A percentile compares a stretch with the other conserved stretches of the same genome.
phyloP scores from a whole-genome alignment of 805 yeast species.

The Candida ponderosae region DNA sequence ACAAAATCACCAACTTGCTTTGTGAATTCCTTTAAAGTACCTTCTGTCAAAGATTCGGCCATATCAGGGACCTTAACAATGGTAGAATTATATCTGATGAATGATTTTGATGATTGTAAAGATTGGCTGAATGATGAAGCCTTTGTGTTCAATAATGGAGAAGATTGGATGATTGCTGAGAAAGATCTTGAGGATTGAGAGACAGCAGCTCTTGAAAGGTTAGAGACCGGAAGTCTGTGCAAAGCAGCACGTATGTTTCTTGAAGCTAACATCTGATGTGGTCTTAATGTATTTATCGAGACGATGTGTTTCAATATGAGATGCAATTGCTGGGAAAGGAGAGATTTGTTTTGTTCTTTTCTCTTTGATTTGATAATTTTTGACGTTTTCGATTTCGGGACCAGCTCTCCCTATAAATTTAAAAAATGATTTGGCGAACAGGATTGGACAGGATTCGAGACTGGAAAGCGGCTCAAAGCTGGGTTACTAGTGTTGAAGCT shows the following conservation, averaged over 20 bases:
- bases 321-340: too few species aligned
- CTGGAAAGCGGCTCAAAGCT: too few species aligned
- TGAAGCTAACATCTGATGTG: conserved; percentile 9
- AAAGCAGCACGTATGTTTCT: conserved; percentile 8
- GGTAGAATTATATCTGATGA: conserved; percentile 27
- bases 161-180: not conserved
- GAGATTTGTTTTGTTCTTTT: too few species aligned
- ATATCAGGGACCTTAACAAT: conserved; percentile 90
- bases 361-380: too few species aligned
- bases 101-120: not conserved
- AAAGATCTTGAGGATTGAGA: conserved; percentile 2
- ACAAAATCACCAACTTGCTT: conserved; percentile 86
- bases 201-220: not conserved
- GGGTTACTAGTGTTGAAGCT: too few species aligned
- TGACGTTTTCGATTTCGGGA: too few species aligned
- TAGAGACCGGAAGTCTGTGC: conserved; percentile 6
- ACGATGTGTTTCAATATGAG: too few species aligned
- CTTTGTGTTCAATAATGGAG: not conserved
- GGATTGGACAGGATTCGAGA: too few species aligned
- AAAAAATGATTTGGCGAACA: too few species aligned
- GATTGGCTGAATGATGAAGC: not conserved
- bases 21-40: conserved; percentile 68
- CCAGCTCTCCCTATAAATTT: too few species aligned
- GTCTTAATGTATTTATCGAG: too few species aligned
- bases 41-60: conserved; percentile 98